Evolutionary conservation across 208 protist genomes (phyloP).

Genomic region (Lotmaria passim): DNA sequence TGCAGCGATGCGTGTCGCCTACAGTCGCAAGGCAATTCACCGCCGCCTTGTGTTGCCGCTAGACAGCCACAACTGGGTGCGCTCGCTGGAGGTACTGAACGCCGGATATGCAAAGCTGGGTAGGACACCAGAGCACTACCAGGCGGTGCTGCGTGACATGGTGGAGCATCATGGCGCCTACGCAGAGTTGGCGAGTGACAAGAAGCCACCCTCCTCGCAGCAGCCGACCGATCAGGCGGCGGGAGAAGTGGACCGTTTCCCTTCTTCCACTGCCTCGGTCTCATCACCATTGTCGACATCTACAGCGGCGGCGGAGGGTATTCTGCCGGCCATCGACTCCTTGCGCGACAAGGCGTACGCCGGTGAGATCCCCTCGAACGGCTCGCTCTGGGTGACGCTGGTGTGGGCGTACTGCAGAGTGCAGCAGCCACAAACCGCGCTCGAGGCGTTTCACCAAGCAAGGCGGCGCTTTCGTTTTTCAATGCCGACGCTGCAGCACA

Average conservation of each 20-base stretch:
- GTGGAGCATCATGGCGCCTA: slow-evolving; percentile 42
- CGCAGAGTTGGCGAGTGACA: slow-evolving; percentile 11
- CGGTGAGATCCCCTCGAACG: slow-evolving; percentile 59
- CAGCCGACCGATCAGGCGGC: too few relatives aligned
- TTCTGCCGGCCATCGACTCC: slow-evolving; percentile 42
- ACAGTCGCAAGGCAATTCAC: slow-evolving; percentile 71
- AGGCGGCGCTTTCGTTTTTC: slow-evolving; percentile 56
- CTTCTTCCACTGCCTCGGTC: background rate
- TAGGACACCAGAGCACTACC: slow-evolving; percentile 75
- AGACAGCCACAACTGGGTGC: slow-evolving; percentile 77
- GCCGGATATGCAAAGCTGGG: slow-evolving; percentile 71
- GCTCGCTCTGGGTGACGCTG: slow-evolving; percentile 75
- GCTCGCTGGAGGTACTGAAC: slow-evolving; percentile 80
- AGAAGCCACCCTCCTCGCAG: too few relatives aligned
- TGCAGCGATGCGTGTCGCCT: slow-evolving; percentile 44
- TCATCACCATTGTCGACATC: background rate
- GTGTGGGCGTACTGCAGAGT: slow-evolving; percentile 77
- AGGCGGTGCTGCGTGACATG: slow-evolving; percentile 72
- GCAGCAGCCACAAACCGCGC: slow-evolving; percentile 42
- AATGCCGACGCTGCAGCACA: slow-evolving; percentile 59
- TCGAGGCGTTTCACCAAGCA: slow-evolving; percentile 65
- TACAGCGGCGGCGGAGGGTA: background rate
- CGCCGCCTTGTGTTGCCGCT: slow-evolving; percentile 86
- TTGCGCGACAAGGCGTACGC: slow-evolving; percentile 76
- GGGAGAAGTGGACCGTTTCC: too few relatives aligned